A percentile compares a stretch with the other conserved stretches of the same genome.
Conservation (phyloP, 2,329 filamentous ascomycete genomes). For the Talaromyces sp. region DNA sequence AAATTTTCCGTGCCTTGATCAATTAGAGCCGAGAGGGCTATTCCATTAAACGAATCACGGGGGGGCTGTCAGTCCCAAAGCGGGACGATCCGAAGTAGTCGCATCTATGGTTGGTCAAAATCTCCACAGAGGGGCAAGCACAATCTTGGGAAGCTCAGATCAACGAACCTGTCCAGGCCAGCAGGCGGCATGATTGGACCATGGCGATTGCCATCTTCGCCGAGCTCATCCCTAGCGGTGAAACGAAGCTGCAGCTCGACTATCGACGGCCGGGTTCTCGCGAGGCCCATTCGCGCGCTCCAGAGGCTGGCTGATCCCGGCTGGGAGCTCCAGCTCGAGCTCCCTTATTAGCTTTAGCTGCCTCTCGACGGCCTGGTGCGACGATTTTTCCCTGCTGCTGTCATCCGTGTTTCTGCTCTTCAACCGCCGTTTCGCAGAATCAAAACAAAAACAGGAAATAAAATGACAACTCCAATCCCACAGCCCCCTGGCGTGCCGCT, state of each 20-base stretch:
- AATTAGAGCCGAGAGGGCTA: neutral
- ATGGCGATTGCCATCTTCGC: neutral
- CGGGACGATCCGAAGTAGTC: slow-evolving; percentile 1
- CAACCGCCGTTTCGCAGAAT: neutral
- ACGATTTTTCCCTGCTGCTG: neutral
- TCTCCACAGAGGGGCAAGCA: neutral
- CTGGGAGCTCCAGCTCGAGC: neutral
- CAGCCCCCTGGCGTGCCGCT: slow-evolving; percentile 46
- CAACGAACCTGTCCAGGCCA: slow-evolving; percentile 7
- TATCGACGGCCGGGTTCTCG: slow-evolving; percentile 2
- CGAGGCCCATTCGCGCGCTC: neutral
- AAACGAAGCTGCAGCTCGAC: slow-evolving; percentile 4
- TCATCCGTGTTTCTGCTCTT: neutral
- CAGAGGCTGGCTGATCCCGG: slow-evolving; percentile 3
- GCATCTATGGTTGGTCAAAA: neutral
- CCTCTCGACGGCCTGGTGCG: neutral
- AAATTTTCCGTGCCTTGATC: neutral
- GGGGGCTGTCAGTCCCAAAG: neutral
- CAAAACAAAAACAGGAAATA: neutral
- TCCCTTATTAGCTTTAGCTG: neutral
- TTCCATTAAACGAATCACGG: neutral
- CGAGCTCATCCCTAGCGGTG: slow-evolving; percentile 5
- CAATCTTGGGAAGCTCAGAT: slow-evolving; percentile 10
- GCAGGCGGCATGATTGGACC: neutral
- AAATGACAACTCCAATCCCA: slow-evolving; percentile 45